A percentile compares a stretch with the other conserved stretches of the same genome.
These are phyloP conservation scores for Phytopythium montanum DNA, from an alignment of 352 stramenopile genomes.

Conservation along the genomic window DNA sequence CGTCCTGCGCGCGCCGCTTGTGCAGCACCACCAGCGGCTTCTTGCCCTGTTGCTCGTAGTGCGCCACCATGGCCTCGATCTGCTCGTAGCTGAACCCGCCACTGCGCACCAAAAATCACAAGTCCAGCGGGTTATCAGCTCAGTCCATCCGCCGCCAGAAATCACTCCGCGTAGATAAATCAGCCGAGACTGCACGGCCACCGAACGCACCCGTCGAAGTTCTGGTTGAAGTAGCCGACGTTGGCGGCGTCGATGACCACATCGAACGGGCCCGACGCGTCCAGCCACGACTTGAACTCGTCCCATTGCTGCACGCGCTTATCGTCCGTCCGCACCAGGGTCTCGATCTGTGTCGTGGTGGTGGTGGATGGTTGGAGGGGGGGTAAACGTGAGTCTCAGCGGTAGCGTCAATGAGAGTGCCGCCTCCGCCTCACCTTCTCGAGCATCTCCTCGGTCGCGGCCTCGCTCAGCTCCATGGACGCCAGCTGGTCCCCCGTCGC, in stretches of 20 bases:
- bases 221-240: constrained; percentile 97
- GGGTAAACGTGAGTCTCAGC: not conserved
- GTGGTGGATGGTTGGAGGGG: not conserved
- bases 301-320: constrained; percentile 70
- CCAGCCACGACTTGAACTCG: constrained; percentile 81
- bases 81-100: constrained; percentile 94
- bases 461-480: constrained; percentile 60
- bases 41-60: constrained; percentile 88
- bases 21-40: constrained; percentile 95
- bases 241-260: constrained; percentile 98
- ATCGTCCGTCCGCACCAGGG: constrained; percentile 72
- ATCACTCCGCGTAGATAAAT: not conserved
- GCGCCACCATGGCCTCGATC: constrained; percentile 92
- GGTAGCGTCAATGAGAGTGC: not conserved
- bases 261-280: constrained; percentile 77
- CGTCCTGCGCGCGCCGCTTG: constrained; percentile 90
- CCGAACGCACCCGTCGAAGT: constrained; percentile 76
- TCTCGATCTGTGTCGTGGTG: constrained; percentile 57
- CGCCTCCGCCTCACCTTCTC: constrained; percentile 42
- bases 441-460: constrained; percentile 42
- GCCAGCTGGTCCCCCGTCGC: constrained; percentile 53
- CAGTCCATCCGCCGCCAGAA: not conserved
- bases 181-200: not conserved
- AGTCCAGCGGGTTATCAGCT: not conserved
- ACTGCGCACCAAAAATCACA: constrained; percentile 17